Percentiles rank a stretch among this genome's conserved stretches.
These are phyloP conservation scores for Saturnispora sanitii DNA, from an alignment of 805 yeast genomes.

Conservation along the genomic window DNA sequence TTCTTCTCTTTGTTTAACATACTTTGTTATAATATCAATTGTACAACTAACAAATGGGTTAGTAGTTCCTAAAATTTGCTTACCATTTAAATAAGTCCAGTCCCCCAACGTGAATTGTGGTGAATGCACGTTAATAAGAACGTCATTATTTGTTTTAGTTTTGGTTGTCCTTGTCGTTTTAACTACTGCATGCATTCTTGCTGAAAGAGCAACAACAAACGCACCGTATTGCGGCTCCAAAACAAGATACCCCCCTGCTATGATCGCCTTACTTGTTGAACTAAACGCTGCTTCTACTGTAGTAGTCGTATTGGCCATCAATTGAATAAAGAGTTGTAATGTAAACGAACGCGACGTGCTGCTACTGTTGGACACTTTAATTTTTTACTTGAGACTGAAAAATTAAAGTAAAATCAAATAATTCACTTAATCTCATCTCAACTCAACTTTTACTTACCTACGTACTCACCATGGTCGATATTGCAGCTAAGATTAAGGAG, in stretches of 20 bases:
- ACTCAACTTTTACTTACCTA: slow-evolving; percentile 20
- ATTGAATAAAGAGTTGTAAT: not conserved
- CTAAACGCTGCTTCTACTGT: too few relatives aligned
- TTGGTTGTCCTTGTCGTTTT: slow-evolving; percentile 2
- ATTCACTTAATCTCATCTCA: too few relatives aligned
- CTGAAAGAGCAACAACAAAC: slow-evolving; percentile 77
- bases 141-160: slow-evolving; percentile 18
- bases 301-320: too few relatives aligned
- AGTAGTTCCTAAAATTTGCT: slow-evolving; percentile 16
- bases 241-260: slow-evolving; percentile 93
- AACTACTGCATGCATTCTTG: slow-evolving; percentile 72
- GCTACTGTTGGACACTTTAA: not conserved
- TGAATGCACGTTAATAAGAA: slow-evolving; percentile 50
- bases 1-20: slow-evolving; percentile 23
- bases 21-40: slow-evolving; percentile 44
- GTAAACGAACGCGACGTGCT: not conserved
- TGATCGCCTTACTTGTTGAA: slow-evolving; percentile 91
- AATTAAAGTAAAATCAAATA: too few relatives aligned
- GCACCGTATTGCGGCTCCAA: slow-evolving; percentile 67
- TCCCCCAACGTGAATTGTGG: slow-evolving; percentile 67
- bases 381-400: not conserved
- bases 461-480: slow-evolving; percentile 22
- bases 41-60: slow-evolving; percentile 76
- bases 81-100: slow-evolving; percentile 45
- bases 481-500: slow-evolving; percentile 66